Conservation (phyloP, 306 rosid genomes). For the Oemleria cerasiformis region DNA sequence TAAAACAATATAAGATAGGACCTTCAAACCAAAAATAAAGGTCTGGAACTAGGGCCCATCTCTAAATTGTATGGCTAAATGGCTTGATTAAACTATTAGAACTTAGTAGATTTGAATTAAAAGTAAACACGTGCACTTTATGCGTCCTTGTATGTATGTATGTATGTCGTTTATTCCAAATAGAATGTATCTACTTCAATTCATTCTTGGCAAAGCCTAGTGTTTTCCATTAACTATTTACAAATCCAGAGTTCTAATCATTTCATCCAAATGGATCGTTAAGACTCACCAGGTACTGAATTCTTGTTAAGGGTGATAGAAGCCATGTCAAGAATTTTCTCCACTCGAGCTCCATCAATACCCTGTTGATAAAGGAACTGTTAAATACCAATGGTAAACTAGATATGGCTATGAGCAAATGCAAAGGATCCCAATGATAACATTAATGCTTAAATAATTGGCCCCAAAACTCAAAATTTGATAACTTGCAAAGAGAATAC, state of each 20-base stretch:
- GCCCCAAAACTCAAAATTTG: background rate
- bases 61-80: too few relatives aligned
- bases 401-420: background rate
- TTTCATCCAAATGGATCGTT: background rate
- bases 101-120: background rate
- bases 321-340: constrained; percentile 94
- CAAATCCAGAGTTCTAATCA: background rate
- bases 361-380: constrained; percentile 43
- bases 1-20: background rate
- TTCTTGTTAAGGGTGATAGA: constrained; percentile 92
- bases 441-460: background rate
- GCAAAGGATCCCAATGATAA: background rate
- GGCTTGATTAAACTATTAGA: too few relatives aligned
- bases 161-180: too few relatives aligned
- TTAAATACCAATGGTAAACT: background rate
- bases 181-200: too few relatives aligned
- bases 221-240: too few relatives aligned
- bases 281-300: constrained; percentile 76
- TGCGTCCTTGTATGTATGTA: too few relatives aligned
- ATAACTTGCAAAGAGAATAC: background rate
- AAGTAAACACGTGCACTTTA: too few relatives aligned
- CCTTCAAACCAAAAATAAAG: background rate
- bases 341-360: constrained; percentile 90
- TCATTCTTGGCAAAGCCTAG: too few relatives aligned
- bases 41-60: background rate